Evolutionary conservation across 2,329 filamentous ascomycete species (phyloP), one percentile per base, ranked within the genome.

Genomic region (Talaromyces sp.): DNA sequence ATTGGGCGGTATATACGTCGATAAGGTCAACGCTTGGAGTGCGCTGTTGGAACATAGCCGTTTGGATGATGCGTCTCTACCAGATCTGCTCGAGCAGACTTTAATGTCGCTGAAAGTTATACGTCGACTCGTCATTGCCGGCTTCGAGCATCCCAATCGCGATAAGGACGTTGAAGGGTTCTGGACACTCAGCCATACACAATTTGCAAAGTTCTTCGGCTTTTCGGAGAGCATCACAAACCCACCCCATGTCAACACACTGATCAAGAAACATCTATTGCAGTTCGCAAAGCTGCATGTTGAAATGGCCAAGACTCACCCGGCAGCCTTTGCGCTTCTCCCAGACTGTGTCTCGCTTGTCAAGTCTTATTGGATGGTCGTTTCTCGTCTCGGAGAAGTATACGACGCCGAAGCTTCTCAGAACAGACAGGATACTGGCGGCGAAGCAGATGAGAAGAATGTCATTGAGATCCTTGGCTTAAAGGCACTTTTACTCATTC

Each of bases 211-310:
- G 47, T 89, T 97, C 67, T 84, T 96, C 40, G 80, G 80, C 27
- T 86, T 90, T 66, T 82, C 89, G 61, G 83, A 84, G 69, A 81
- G 87, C 59, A 83, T 83, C n/a, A 78, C 81, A 5, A 76, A 86
- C 2, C 78, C 89, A 1, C 76, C 82, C 1, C 75, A 80, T 3
- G 84, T 88, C 27, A 85, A 86, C 66, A 85, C 84, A 40, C 74
- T 90, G 27, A 81, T 96, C n/a, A 91, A 91, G 69, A 96, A 93
- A 74, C 93, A 97, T 74, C 82, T 97, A 1, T 80, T 97, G 49
- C 93, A 98, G 74, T 89, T 98, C 59, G 89, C 93, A 3, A 99
- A 98, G 77, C 82, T 99, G 2, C 95, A 98, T 75, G 84, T 96
- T 45, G 89, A 92, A 64, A 94, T 98, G 89, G 88, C 92, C 1